Evolutionary conservation across 768 basidiomycete genomes (phyloP).

Genomic region (Pisolithus albus): DNA sequence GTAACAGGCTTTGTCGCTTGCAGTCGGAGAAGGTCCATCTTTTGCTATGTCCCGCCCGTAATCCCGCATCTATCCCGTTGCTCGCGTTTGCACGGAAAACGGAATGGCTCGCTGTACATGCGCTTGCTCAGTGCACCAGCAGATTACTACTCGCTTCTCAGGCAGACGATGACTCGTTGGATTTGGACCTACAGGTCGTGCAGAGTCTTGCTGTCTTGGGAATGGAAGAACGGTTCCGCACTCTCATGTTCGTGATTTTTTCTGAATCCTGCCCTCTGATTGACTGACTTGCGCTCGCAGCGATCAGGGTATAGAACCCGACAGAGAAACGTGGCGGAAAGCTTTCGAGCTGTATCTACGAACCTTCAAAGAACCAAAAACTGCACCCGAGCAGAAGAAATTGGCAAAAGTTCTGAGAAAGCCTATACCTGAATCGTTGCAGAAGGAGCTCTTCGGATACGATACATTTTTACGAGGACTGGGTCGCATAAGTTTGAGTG

Average conservation of each 20-base stretch:
- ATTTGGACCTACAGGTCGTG: conserved; percentile 49
- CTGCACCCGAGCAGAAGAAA: conserved; percentile 46
- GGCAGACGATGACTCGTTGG: conserved; percentile 29
- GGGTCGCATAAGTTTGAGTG: conserved; percentile 77
- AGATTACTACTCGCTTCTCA: conserved; percentile 52
- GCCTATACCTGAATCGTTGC: conserved; percentile 40
- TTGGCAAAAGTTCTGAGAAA: conserved; percentile 50
- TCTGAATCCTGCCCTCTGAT: not conserved
- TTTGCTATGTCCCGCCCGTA: conserved; percentile 67
- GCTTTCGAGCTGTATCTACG: conserved; percentile 51
- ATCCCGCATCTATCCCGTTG: conserved; percentile 59
- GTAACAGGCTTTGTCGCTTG: conserved; percentile 68
- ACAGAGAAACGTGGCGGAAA: conserved; percentile 60
- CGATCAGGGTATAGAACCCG: conserved; percentile 43
- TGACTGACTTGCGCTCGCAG: conserved; percentile 14
- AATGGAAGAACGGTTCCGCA: conserved; percentile 59
- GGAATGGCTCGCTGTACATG: conserved; percentile 68
- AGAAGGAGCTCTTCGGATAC: conserved; percentile 62
- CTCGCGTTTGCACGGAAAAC: conserved; percentile 51
- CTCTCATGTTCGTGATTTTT: conserved; percentile 11
- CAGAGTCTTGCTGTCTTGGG: conserved; percentile 64
- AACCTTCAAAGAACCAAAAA: conserved; percentile 57
- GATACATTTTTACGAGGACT: conserved; percentile 67
- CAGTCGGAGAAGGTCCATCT: conserved; percentile 62
- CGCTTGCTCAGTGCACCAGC: conserved; percentile 60